phyloP scores from a whole-genome alignment of 345 rosid species.

The Excoecaria agallocha region DNA sequence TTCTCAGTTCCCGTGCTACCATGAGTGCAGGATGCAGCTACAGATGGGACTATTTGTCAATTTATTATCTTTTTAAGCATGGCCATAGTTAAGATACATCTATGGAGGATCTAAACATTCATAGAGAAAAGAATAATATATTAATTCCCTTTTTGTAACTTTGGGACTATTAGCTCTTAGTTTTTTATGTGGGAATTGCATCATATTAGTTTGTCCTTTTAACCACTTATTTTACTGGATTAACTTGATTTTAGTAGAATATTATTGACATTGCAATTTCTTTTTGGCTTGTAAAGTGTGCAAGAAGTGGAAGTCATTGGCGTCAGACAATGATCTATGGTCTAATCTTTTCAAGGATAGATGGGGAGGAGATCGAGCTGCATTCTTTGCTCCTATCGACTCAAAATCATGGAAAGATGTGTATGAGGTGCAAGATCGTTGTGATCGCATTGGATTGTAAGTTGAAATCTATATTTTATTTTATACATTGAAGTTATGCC shows the following conservation, averaged over 20 bases:
- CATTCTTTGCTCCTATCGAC: constrained; percentile 35
- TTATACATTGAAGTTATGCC: neutral
- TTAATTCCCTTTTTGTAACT: no score
- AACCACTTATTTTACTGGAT: neutral
- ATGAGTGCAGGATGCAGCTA: no score
- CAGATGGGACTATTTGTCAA: no score
- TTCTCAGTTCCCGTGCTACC: no score
- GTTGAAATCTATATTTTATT: constrained; percentile 9
- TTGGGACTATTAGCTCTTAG: no score
- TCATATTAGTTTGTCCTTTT: no score
- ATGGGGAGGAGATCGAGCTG: constrained; percentile 54
- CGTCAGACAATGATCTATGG: constrained; percentile 47
- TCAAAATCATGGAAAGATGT: constrained; percentile 53
- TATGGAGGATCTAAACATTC: no score
- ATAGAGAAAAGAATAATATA: no score
- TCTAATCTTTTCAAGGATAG: constrained; percentile 46
- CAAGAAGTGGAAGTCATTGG: constrained; percentile 55
- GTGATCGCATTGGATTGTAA: constrained; percentile 60
- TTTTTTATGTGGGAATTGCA: no score
- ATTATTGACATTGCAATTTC: constrained; percentile 7
- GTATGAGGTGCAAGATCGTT: constrained; percentile 53
- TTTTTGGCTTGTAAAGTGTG: constrained; percentile 34
- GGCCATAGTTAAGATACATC: no score
- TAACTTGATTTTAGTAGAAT: neutral
- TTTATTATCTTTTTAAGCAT: no score